Conservation (phyloP, 345 rosid genomes). For the Toxicodendron radicans region DNA sequence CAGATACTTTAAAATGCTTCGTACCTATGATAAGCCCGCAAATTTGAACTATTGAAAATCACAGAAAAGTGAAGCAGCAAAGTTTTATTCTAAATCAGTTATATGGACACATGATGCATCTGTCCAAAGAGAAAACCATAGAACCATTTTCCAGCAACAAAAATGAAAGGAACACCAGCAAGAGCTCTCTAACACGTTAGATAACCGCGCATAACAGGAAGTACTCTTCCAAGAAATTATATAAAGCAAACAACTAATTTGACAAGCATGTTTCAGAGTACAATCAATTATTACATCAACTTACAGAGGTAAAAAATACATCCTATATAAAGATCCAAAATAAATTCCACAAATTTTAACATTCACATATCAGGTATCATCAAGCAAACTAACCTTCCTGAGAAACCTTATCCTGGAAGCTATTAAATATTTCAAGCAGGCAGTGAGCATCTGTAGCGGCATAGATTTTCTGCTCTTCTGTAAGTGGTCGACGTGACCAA, state of each 20-base stretch:
- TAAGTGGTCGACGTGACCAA: conserved; percentile 94
- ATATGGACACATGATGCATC: neutral
- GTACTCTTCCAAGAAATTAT: neutral
- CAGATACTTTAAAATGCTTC: neutral
- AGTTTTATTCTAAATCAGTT: neutral
- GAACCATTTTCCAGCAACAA: neutral
- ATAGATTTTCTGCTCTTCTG: conserved; percentile 82
- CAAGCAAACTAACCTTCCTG: conserved; percentile 51
- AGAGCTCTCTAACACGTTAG: neutral
- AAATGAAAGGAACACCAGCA: neutral
- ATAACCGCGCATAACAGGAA: neutral
- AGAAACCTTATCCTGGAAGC: conserved; percentile 46
- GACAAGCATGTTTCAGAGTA: neutral
- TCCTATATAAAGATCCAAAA: neutral
- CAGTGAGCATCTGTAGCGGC: conserved; percentile 92
- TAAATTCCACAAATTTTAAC: neutral
- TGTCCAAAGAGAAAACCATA: neutral
- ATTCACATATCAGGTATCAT: neutral
- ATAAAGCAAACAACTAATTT: neutral
- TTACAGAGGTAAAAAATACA: neutral
- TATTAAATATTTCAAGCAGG: conserved; percentile 69
- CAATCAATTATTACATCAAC: neutral
- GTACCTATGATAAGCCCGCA: neutral
- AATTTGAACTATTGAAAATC: neutral
- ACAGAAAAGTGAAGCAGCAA: neutral